Conservation (phyloP, 1,139 yeast species). For the Sugiyamaella novakii region DNA sequence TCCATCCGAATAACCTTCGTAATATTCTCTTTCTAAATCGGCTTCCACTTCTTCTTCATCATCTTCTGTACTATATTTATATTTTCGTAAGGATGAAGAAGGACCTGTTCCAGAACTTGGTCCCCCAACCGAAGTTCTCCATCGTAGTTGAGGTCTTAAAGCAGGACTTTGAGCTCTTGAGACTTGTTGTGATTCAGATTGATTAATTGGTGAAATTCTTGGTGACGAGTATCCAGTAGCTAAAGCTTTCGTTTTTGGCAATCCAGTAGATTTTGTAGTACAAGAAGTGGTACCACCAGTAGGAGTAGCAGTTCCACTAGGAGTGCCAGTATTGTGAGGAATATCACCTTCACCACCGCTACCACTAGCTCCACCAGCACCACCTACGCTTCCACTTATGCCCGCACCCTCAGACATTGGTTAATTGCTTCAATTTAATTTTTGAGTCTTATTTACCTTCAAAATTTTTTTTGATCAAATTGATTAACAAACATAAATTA, state of each 20-base stretch:
- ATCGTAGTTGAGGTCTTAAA: slow-evolving; percentile 27
- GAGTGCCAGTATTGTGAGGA: background rate
- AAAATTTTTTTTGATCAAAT: too few species aligned
- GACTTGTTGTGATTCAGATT: slow-evolving; percentile 3
- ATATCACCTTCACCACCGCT: slow-evolving; percentile 5
- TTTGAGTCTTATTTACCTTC: background rate
- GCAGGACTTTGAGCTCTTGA: slow-evolving; percentile 19
- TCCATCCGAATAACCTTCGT: slow-evolving; percentile 76
- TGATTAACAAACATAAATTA: too few species aligned
- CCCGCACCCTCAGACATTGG: slow-evolving; percentile 20
- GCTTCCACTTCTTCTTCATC: slow-evolving; percentile 64
- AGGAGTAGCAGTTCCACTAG: slow-evolving; percentile 1
- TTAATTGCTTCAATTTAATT: background rate
- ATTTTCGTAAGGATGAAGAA: slow-evolving; percentile 19
- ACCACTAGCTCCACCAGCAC: too few species aligned
- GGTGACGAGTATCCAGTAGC: background rate
- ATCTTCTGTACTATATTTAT: slow-evolving; percentile 60
- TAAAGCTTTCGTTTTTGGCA: too few species aligned
- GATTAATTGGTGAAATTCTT: too few species aligned
- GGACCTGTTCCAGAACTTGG: background rate
- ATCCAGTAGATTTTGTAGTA: too few species aligned
- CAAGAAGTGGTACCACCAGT: background rate
- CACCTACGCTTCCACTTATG: slow-evolving; percentile 7
- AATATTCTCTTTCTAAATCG: slow-evolving; percentile 61
- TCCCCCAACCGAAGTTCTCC: slow-evolving; percentile 25